A percentile compares a stretch with the other conserved stretches of the same genome.
Conservation (phyloP, 768 basidiomycete genomes). For the Butyriboletus loyo region DNA sequence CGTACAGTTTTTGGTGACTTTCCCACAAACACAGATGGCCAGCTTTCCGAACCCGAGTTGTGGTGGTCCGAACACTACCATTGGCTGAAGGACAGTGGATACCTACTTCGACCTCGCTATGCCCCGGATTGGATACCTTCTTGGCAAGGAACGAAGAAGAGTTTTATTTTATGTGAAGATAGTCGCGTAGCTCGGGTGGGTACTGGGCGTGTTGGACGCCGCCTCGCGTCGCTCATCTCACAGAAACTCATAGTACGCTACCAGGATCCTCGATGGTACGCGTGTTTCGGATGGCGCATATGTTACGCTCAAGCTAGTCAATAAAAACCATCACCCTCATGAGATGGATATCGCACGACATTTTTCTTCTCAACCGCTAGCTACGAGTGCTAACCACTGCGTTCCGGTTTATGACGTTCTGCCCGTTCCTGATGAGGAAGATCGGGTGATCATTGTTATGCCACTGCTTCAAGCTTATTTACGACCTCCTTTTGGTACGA, state of each 20-base stretch:
- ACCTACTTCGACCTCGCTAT: conserved; percentile 19
- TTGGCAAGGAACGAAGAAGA: conserved; percentile 9
- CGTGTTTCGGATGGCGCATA: conserved; percentile 25
- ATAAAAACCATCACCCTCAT: conserved; percentile 10
- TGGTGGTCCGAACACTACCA: conserved; percentile 14
- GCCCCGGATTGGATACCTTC: conserved; percentile 21
- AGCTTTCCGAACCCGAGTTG: conserved; percentile 3
- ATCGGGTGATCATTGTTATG: conserved; percentile 29
- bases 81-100: conserved; percentile 17
- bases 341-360: conserved; percentile 33
- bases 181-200: conserved; percentile 1
- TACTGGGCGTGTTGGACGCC: neutral
- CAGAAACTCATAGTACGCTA: conserved; percentile 1
- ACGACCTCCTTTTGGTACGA: conserved; percentile 24
- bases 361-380: conserved; percentile 3
- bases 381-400: conserved; percentile 31
- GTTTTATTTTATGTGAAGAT: conserved; percentile 4
- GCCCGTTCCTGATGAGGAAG: conserved; percentile 1
- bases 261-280: conserved; percentile 28
- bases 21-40: neutral
- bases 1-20: neutral
- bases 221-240: conserved; percentile 14
- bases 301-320: conserved; percentile 32
- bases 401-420: conserved; percentile 30
- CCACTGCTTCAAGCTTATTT: conserved; percentile 33